Evolutionary conservation across 441 rosid species (phyloP).

Genomic region (Mallotus repandus): DNA sequence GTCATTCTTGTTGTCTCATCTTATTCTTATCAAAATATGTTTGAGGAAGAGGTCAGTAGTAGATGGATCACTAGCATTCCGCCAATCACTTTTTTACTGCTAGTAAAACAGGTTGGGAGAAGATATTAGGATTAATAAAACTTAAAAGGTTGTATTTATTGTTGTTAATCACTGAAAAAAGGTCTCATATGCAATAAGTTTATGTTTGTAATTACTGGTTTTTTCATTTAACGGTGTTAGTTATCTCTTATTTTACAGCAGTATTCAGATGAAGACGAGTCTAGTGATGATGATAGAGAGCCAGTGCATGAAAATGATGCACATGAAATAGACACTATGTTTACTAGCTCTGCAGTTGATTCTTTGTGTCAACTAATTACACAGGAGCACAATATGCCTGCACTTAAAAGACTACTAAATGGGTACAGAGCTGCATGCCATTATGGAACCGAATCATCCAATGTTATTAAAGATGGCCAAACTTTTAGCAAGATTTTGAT

Average conservation of each 20-base stretch:
- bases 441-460: conserved; percentile 57
- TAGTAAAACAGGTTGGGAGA: background rate
- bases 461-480: conserved; percentile 38
- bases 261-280: conserved; percentile 50
- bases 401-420: conserved; percentile 58
- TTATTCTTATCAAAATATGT: conserved; percentile 3
- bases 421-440: conserved; percentile 83
- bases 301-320: conserved; percentile 33
- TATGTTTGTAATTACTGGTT: conserved; percentile 5
- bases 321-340: conserved; percentile 29
- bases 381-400: conserved; percentile 53
- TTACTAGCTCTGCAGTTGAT: conserved; percentile 47
- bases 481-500: conserved; percentile 55
- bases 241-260: conserved; percentile 30
- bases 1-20: background rate
- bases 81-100: background rate
- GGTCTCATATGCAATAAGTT: conserved; percentile 10
- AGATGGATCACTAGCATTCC: background rate
- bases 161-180: background rate
- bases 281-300: conserved; percentile 37
- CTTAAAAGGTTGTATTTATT: background rate
- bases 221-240: conserved; percentile 9
- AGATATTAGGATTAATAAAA: background rate
- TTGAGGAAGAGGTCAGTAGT: background rate
- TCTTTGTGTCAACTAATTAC: conserved; percentile 45